Evolutionary conservation across 257 asterid species (phyloP).

Genomic region (Nicotiana tomentosiformis): DNA sequence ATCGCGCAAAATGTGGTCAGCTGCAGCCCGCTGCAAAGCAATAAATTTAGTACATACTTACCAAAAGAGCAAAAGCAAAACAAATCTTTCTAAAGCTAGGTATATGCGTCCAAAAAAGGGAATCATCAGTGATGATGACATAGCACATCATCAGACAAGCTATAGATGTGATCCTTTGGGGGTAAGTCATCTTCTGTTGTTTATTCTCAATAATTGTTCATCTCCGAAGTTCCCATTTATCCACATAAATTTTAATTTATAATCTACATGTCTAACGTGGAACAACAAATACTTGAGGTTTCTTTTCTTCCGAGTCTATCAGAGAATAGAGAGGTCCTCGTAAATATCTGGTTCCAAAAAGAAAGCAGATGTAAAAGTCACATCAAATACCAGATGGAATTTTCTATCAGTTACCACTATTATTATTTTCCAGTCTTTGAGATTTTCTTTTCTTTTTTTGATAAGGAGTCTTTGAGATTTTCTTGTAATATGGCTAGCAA

Average conservation of each 20-base stretch:
- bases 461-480: background rate
- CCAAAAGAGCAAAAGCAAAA: background rate
- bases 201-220: background rate
- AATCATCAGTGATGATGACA: background rate
- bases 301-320: background rate
- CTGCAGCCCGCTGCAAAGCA: constrained; percentile 71
- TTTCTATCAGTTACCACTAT: background rate
- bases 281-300: background rate
- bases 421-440: background rate
- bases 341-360: background rate
- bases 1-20: constrained; percentile 89
- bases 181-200: background rate
- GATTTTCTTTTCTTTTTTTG: too few relatives aligned
- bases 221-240: background rate
- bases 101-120: background rate
- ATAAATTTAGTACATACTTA: background rate
- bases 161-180: background rate
- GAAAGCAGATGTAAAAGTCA: background rate
- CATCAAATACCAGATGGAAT: background rate
- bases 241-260: background rate
- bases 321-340: background rate
- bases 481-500: background rate
- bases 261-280: background rate
- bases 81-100: background rate
- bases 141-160: background rate